Base-by-base conservation (phyloP, 2,329 filamentous ascomycete species). In the Cryphonectria naterciae region DNA sequence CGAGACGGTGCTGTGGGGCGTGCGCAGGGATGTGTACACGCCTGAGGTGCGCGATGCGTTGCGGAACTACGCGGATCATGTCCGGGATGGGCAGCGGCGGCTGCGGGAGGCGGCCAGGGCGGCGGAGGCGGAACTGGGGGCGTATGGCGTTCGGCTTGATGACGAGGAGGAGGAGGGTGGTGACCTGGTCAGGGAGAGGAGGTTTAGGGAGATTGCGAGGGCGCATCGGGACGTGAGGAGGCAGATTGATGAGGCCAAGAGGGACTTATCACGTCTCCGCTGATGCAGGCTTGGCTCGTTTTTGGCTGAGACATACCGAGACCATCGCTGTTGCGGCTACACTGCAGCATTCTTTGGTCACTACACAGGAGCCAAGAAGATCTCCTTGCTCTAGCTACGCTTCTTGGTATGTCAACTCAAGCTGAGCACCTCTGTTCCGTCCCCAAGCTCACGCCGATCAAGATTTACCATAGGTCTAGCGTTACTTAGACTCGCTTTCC, bases 161-260 rank as follows among this genome's bases (percentile, higher is more conserved):
- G 67, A 64, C 4, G 70, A 67, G 13, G 71, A 25, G 1, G 66
- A 64, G 5, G 72, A n/a, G 4, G 67, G 67, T 13, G 74, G 66
- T 4, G 72, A 63, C n/a, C 68, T 77, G 13, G 77, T 77, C 10
- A 87, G 86, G 79, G 86, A 86, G 75, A 82, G 80, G 71, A 80
- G 79, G 35, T 83, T 88, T 83, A 81, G 83, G 68, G 86, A 89
- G 76, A 85, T 88, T 82, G 86, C 85, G 3, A 80, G 82, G 68
- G 82, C 84, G 10, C 86, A 85, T 76, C 77, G 80, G 2, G 85
- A 88, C 69, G 85, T 88, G 82, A 81, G 79, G 39, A 78, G 79
- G 71, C 81, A 87, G 75, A 77, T 88, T 69, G 79, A 83, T 13
- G 87, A 89, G 62, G 84, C 87, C 0, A 81, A 80, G 70, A 79